A percentile compares a stretch with the other conserved stretches of the same genome.
Conservation (phyloP, 345 rosid genomes). For the Gossypium bickii region DNA sequence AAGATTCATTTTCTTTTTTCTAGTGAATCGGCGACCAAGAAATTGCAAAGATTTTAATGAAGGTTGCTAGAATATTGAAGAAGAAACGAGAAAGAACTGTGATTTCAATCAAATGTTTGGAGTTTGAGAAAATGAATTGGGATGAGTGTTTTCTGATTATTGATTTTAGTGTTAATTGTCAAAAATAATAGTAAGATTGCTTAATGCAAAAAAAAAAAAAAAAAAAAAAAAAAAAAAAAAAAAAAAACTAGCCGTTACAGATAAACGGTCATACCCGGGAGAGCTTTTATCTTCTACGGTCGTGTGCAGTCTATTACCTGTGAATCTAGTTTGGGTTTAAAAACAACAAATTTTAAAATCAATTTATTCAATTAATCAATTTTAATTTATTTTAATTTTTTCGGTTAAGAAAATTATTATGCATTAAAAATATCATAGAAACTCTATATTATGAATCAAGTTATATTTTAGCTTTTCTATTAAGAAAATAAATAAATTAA, state of each 20-base stretch:
- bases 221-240: neutral
- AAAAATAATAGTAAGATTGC: neutral
- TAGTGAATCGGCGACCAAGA: neutral
- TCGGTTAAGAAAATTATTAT: too few species aligned
- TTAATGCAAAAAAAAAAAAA: neutral
- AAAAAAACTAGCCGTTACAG: constrained; percentile 7
- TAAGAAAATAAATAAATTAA: too few species aligned
- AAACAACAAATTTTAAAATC: too few species aligned
- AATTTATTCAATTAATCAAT: too few species aligned
- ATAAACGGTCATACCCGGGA: constrained; percentile 1
- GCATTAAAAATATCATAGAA: too few species aligned
- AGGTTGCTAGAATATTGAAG: neutral
- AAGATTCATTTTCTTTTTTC: neutral
- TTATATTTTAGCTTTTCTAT: too few species aligned
- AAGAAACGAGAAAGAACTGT: neutral
- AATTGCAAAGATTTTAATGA: constrained; percentile 1
- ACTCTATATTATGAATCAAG: too few species aligned
- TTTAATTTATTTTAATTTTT: too few species aligned
- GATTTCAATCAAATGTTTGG: neutral
- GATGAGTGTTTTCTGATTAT: neutral
- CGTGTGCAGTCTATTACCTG: neutral
- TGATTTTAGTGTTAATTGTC: neutral
- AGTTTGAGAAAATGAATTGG: neutral
- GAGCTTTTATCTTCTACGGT: constrained; percentile 1
- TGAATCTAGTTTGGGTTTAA: too few species aligned